Conservation (phyloP, 2,329 filamentous ascomycete genomes). For the Ophiosphaerella korrae region DNA sequence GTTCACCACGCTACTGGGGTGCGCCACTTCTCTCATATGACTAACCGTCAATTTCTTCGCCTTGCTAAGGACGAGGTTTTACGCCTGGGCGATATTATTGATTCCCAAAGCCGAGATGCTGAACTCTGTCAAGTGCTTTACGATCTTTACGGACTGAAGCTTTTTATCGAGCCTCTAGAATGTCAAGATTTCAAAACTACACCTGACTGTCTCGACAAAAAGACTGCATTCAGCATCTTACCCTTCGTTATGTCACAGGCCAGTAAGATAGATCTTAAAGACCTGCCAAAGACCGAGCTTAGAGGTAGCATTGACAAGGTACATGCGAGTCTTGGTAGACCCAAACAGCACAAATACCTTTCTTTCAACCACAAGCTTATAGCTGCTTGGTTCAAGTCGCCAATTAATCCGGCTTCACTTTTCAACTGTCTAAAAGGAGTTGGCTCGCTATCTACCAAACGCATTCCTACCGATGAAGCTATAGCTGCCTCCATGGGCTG, state of each 20-base stretch:
- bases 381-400: slow-evolving; percentile 78
- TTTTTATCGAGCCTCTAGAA: slow-evolving; percentile 42
- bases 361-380: slow-evolving; percentile 87
- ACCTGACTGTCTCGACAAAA: slow-evolving; percentile 75
- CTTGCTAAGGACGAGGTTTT: slow-evolving; percentile 87
- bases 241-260: slow-evolving; percentile 84
- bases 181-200: slow-evolving; percentile 73
- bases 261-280: slow-evolving; percentile 84
- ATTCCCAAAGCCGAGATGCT: slow-evolving; percentile 68
- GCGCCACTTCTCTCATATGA: slow-evolving; percentile 81
- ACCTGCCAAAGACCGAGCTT: slow-evolving; percentile 87
- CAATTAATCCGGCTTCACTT: slow-evolving; percentile 80
- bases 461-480: slow-evolving; percentile 67
- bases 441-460: slow-evolving; percentile 53
- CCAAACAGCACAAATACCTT: slow-evolving; percentile 79
- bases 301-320: slow-evolving; percentile 91
- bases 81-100: slow-evolving; percentile 74
- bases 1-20: slow-evolving; percentile 85
- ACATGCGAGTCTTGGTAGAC: slow-evolving; percentile 78
- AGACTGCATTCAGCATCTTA: slow-evolving; percentile 79
- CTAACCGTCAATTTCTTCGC: slow-evolving; percentile 86
- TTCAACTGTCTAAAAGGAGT: slow-evolving; percentile 82
- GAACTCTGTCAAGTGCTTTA: slow-evolving; percentile 73
- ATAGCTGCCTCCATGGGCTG: slow-evolving; percentile 79
- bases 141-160: slow-evolving; percentile 46